Conservation (phyloP, 139 green algal genomes). For the Nannochloris sp. region DNA sequence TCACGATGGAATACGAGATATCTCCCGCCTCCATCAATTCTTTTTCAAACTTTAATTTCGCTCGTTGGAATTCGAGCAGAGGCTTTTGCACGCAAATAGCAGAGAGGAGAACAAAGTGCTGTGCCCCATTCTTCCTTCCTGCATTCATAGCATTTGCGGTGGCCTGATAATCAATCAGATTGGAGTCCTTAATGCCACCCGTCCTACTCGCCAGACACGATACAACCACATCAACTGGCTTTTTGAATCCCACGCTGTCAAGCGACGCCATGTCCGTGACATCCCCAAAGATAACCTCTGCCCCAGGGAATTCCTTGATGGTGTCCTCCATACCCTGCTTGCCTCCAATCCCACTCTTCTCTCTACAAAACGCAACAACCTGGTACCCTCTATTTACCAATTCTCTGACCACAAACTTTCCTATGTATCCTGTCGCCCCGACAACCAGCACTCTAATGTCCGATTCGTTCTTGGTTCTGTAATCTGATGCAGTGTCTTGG, state of each 20-base stretch:
- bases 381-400: slow-evolving; percentile 59
- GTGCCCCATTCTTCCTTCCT: slow-evolving; percentile 47
- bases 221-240: slow-evolving; percentile 93
- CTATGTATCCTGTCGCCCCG: slow-evolving; percentile 96
- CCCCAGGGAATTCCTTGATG: slow-evolving; percentile 64
- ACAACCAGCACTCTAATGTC: slow-evolving; percentile 86
- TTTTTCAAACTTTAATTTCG: slow-evolving; percentile 94
- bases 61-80: slow-evolving; percentile 94
- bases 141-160: slow-evolving; percentile 85
- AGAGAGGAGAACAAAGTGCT: slow-evolving; percentile 91
- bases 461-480: slow-evolving; percentile 40
- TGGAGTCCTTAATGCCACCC: slow-evolving; percentile 85
- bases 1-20: slow-evolving; percentile 93
- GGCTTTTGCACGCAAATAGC: slow-evolving; percentile 99
- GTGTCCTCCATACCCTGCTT: slow-evolving; percentile 70
- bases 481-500: slow-evolving; percentile 24
- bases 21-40: slow-evolving; percentile 33
- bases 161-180: slow-evolving; percentile 94
- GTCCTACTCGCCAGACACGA: slow-evolving; percentile 92
- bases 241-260: slow-evolving; percentile 43
- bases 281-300: slow-evolving; percentile 80
- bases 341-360: slow-evolving; percentile 84
- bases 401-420: slow-evolving; percentile 70
- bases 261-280: slow-evolving; percentile 64
- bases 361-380: slow-evolving; percentile 74